Evolutionary conservation across 345 rosid species (phyloP).

Genomic region (Litchi chinensis): DNA sequence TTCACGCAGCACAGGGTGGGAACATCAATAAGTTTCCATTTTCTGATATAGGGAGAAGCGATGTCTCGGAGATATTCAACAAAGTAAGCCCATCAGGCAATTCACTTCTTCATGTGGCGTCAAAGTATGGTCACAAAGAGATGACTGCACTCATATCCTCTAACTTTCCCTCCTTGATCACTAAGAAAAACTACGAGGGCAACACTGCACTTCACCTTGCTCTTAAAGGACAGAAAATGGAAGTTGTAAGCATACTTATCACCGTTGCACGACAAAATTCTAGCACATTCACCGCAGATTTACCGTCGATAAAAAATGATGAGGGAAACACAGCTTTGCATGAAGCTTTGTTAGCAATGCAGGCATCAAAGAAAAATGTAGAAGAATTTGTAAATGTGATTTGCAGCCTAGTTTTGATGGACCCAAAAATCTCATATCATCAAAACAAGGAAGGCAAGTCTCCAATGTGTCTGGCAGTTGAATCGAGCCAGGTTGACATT

Average conservation of each 20-base stretch:
- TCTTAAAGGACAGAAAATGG: constrained; percentile 17
- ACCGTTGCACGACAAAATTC: background rate
- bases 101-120: constrained; percentile 15
- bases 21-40: background rate
- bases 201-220: constrained; percentile 34
- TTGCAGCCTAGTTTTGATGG: too few relatives aligned
- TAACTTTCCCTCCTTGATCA: background rate
- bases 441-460: background rate
- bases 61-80: background rate
- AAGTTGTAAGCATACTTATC: constrained; percentile 13
- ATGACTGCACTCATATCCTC: background rate
- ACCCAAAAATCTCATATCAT: too few relatives aligned
- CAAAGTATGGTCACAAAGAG: background rate
- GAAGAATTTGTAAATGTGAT: too few relatives aligned
- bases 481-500: background rate
- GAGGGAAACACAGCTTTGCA: constrained; percentile 37
- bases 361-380: too few relatives aligned
- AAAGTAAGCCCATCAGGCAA: background rate
- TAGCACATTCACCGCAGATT: background rate
- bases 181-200: constrained; percentile 15
- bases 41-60: background rate
- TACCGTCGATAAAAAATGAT: constrained; percentile 17
- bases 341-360: constrained; percentile 7
- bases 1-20: background rate
- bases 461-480: constrained; percentile 10